phyloP scores from a whole-genome alignment of 2,329 filamentous ascomycete species.

The Pyrenophora tritici-repentis region DNA sequence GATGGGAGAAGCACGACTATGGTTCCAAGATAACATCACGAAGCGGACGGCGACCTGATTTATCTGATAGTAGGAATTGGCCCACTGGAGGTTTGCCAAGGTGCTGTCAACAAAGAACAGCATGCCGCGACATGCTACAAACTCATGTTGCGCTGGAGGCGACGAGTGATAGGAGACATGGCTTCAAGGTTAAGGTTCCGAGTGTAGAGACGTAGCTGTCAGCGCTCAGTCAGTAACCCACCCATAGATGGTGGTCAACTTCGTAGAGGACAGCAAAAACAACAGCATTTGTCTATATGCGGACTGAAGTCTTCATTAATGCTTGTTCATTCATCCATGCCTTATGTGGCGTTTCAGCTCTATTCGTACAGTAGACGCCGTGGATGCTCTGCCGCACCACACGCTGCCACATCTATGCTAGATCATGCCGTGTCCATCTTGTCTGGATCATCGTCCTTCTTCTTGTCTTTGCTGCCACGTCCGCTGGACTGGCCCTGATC shows the following conservation, averaged over 20 bases:
- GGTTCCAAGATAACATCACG: background rate
- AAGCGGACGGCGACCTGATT: background rate
- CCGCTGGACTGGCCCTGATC: slow-evolving; percentile 69
- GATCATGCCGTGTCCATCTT: slow-evolving; percentile 88
- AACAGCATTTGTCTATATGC: background rate
- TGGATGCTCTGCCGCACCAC: slow-evolving; percentile 33
- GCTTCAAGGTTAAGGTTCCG: too few relatives aligned
- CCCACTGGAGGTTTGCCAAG: too few relatives aligned
- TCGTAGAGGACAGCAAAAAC: background rate
- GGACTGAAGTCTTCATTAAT: slow-evolving; percentile 15
- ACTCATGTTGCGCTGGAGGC: too few relatives aligned
- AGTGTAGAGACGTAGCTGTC: too few relatives aligned
- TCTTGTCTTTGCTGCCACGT: slow-evolving; percentile 57
- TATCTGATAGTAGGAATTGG: too few relatives aligned
- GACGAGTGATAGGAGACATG: too few relatives aligned
- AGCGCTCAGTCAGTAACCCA: too few relatives aligned
- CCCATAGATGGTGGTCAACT: background rate
- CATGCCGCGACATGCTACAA: too few relatives aligned
- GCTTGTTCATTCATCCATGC: slow-evolving; percentile 24
- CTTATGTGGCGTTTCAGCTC: slow-evolving; percentile 22
- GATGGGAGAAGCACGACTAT: background rate
- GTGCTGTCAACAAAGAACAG: too few relatives aligned
- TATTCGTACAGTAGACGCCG: slow-evolving; percentile 35
- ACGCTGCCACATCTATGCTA: slow-evolving; percentile 1
- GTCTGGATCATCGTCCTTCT: slow-evolving; percentile 64